A percentile compares a stretch with the other conserved stretches of the same genome.
Conservation (phyloP, 805 yeast genomes). For the Wickerhamiella nectarea region DNA sequence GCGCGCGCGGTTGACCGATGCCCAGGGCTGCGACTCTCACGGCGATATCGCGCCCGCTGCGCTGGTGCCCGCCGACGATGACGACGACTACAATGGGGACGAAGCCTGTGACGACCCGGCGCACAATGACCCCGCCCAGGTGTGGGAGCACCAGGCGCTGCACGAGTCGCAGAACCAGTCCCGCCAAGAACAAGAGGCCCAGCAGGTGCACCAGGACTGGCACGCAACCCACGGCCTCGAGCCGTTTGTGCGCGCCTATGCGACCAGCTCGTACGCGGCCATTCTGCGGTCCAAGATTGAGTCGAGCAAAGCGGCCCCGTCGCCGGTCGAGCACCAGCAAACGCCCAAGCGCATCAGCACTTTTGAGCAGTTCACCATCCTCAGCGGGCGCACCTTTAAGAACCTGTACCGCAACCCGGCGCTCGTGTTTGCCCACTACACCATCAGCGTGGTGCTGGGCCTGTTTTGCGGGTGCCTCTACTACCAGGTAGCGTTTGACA, state of each 20-base stretch:
- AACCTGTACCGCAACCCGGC: conserved; percentile 87
- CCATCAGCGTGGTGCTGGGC: conserved; percentile 64
- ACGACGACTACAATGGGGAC: conserved; percentile 11
- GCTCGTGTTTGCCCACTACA: conserved; percentile 71
- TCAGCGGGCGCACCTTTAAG: conserved; percentile 79
- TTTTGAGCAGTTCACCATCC: conserved; percentile 50
- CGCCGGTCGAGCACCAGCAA: conserved; percentile 1
- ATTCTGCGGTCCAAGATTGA: conserved; percentile 20
- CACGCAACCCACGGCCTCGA: conserved; percentile 20
- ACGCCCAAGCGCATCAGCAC: conserved; percentile 41
- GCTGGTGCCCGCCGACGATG: not conserved
- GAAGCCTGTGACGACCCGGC: conserved; percentile 17
- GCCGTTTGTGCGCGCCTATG: conserved; percentile 23
- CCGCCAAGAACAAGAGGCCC: not conserved
- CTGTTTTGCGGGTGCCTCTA: conserved; percentile 75
- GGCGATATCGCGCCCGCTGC: not conserved
- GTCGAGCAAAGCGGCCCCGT: conserved; percentile 1
- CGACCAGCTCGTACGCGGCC: conserved; percentile 12
- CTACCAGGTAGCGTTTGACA: conserved; percentile 71
- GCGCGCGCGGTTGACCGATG: conserved; percentile 27
- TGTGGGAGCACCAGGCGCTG: conserved; percentile 19
- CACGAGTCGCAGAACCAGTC: conserved; percentile 10
- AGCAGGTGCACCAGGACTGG: conserved; percentile 9
- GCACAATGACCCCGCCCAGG: conserved; percentile 14
- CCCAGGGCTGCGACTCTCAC: not conserved